Base-by-base conservation (phyloP, 208 protist species). In the Leishmania lainsoni region DNA sequence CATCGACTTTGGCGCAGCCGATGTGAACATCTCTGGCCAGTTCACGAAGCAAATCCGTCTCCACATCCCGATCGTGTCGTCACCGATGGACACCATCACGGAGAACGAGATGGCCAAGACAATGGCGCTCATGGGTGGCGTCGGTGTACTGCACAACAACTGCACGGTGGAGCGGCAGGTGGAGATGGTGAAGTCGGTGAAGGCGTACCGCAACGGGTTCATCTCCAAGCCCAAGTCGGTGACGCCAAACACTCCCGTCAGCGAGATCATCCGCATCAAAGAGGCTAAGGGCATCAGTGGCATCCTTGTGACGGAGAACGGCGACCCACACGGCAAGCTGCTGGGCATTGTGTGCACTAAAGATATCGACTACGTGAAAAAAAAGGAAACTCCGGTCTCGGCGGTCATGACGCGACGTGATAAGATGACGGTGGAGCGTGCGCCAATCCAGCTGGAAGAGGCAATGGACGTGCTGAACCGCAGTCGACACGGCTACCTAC, bases 121-220 rank as follows among this genome's bases (percentile, higher is more conserved):
- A 32, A 95, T 98, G 93, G 96, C 98, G 35, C 91, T 98, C 48
- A 96, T 98, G 86, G 98, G 98, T 58, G 98, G 98, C 82, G 93
- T 99, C 74, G 98, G 98, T 73, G 97, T 99, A 65, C 91, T 99
- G 63, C 98, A 99, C 91, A 98, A 98, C 90, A 99, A 99, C 89
- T 97, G 95, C 83, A 90, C 93, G 6, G 86, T 98, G 14, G 91
- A 94, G 76, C 88, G 95, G 32, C 98, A 99, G 92, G 98, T 95
- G 68, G 88, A 92, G 71, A 91, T 96, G 87, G 97, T 99, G 75
- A 95, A 93, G 73, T 94, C 89, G 61, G 97, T 99, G 58, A 99
- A 99, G 91, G 83, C 93, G 69, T 99, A 90, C 90, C 96, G 99
- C 75, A 99, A 99, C 80, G 98, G 98, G 52, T 99, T 99, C 83